Evolutionary conservation across 805 yeast species (phyloP), one percentile per base, ranked within the genome.

Genomic region (Yamadazyma insecticola): DNA sequence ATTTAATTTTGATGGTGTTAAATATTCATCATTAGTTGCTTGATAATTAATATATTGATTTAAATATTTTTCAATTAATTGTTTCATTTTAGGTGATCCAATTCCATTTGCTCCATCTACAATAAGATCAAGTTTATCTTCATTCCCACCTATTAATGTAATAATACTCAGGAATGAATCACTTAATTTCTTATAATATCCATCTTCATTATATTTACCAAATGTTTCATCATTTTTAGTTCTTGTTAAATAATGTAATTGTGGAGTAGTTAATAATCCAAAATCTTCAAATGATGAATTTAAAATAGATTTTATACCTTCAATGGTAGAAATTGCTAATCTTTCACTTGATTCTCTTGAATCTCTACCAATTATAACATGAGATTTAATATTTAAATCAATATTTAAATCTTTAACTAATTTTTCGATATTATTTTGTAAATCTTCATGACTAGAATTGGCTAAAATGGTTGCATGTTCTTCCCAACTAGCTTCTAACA

Each of bases 91-190:
- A 13, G 85, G 83, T 1, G 88, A 95, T 12, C 98, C 98, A 23
- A 92, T 85, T n/a, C 98, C 98, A 53, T 92, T 92, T 6, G 98
- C 98, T 23, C 88, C 79, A 60, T 92, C 98, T 13, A 92, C 76
- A 2, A 78, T 72, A 43, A 89, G 67, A 16, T 60, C 51, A 22
- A 76, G 61, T 29, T 55, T 47, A 15, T 24, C 13, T 2, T 37
- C 36, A 12, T 28, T 28, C 6, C 41, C 41, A 1, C 28, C 44
- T 42, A 53, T 44, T 10, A 51, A 40, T 12, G 55, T 43, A 32
- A 58, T 51, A 30, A 83, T 67, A 13, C 57, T 46, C 31, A 59
- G 63, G 53, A 76, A 74, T 0, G 89, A 74, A 0, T 46, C 40
- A 4, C 79, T 55, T 36, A 86, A 58, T 53, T 85, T 83, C 13